Evolutionary conservation across 768 basidiomycete species (phyloP), one percentile per base, ranked within the genome.

Genomic region (Pisolithus microcarpus): DNA sequence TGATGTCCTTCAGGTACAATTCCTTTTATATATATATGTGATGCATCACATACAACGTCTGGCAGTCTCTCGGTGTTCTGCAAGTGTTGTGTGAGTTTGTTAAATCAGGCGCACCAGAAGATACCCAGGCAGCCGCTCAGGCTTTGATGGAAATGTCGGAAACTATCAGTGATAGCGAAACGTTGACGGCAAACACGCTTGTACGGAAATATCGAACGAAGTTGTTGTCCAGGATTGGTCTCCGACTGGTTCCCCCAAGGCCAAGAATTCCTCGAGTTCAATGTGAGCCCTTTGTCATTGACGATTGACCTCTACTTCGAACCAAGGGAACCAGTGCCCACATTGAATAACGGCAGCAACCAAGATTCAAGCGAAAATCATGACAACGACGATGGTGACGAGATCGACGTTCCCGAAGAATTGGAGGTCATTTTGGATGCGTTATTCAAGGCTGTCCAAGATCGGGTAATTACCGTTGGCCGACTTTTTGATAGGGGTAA

Each of bases 381-480:
- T 36, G 16, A 40, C 23, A 53, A 64, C 26, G 54, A 64, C 28
- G 56, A 61, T 18, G 71, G 72, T 21, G 68, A 73, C 10, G 78
- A 81, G 21, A 58, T 76, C 11, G 86, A 94, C 16, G 74, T 92
- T 7, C 85, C 93, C 1, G 84, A 86, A 43, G 83, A 85, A 50
- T 76, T 91, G 4, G 96, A 98, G 59, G 66, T 67, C 1, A 74
- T 83, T 26, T 66, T 97, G 4, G 85, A 87, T 53, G 77, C 81
- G 21, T 66, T 97, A 2, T 82, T 98, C 55, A 72, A 72, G 43
- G 73, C 75, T 21, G 67, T 98, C 23, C 84, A 88, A 59, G 93
- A 99, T 64, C 88, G 82, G 67, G 94, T 94, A 53, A 36, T 66
- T 60, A 26, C 69, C 61, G 26, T n/a, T 8, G 16, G 9, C 0